phyloP scores from a whole-genome alignment of 2,329 filamentous ascomycete genomes.

The Acrocalymma vagum region DNA sequence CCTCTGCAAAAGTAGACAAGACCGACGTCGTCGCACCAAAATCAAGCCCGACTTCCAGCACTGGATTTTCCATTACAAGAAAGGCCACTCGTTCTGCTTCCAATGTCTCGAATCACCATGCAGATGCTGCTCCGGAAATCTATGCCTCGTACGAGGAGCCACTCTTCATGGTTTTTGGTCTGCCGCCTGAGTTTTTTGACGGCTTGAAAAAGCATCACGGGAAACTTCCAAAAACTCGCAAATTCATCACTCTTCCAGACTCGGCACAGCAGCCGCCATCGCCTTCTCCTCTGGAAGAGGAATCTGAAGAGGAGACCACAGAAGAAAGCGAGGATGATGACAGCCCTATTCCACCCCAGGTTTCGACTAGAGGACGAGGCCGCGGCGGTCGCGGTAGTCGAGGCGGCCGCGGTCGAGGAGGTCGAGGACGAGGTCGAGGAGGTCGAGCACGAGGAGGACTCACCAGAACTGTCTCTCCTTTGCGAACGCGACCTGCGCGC shows the following conservation, averaged over 20 bases:
- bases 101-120: slow-evolving; percentile 41
- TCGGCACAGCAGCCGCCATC: too few relatives aligned
- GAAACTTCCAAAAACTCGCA: slow-evolving; percentile 35
- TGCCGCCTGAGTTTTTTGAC: slow-evolving; percentile 42
- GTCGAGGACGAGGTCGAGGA: slow-evolving; percentile 39
- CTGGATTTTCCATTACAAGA: slow-evolving; percentile 32
- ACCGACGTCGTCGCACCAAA: slow-evolving; percentile 33
- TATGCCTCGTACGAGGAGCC: slow-evolving; percentile 42
- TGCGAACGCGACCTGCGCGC: slow-evolving; percentile 40
- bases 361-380: slow-evolving; percentile 28
- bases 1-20: slow-evolving; percentile 35
- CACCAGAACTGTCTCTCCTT: slow-evolving; percentile 32
- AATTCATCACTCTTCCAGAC: slow-evolving; percentile 18
- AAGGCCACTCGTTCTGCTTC: slow-evolving; percentile 47
- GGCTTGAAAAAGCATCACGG: slow-evolving; percentile 37
- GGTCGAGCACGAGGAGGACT: slow-evolving; percentile 33
- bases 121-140: slow-evolving; percentile 34
- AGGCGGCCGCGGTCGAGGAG: slow-evolving; percentile 33
- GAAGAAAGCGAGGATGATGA: slow-evolving; percentile 34
- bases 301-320: slow-evolving; percentile 28
- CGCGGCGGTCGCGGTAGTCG: slow-evolving; percentile 40
- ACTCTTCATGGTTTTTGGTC: slow-evolving; percentile 43
- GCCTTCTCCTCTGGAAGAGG: slow-evolving; percentile 26
- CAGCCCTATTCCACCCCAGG: slow-evolving; percentile 23
- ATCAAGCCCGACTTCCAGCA: slow-evolving; percentile 32